These are phyloP conservation scores for Pouteria campechiana DNA, from an alignment of 179 eudicot species.

Conservation along the genomic window DNA sequence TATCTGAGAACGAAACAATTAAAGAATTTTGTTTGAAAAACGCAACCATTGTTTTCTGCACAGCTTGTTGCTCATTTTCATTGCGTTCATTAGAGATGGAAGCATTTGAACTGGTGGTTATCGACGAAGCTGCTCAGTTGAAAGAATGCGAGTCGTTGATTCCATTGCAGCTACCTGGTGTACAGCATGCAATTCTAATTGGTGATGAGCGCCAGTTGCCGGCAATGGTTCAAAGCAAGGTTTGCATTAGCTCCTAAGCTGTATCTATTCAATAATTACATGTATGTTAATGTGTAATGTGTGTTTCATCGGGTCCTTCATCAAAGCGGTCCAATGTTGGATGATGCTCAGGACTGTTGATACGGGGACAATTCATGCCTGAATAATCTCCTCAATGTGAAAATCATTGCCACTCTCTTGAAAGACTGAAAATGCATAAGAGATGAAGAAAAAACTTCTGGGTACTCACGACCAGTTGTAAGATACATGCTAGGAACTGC, in stretches of 20 bases:
- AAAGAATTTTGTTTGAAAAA: slow-evolving; percentile 32
- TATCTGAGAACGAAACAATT: not conserved
- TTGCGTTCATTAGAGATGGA: slow-evolving; percentile 7
- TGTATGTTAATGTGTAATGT: not conserved
- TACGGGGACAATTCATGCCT: no score
- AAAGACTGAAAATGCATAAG: no score
- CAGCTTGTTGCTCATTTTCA: slow-evolving; percentile 44
- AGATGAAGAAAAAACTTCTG: no score
- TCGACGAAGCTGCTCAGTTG: slow-evolving; percentile 83
- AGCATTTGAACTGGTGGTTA: slow-evolving; percentile 27
- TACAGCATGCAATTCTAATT: slow-evolving; percentile 39
- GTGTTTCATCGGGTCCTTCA: no score
- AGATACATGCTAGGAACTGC: no score
- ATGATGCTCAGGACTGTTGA: no score
- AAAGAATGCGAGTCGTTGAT: slow-evolving; percentile 76
- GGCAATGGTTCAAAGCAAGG: slow-evolving; percentile 71
- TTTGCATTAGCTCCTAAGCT: not conserved
- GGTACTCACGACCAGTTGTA: no score
- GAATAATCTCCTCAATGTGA: no score
- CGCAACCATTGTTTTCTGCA: slow-evolving; percentile 49
- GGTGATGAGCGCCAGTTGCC: slow-evolving; percentile 85
- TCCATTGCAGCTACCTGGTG: slow-evolving; percentile 44
- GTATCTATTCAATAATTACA: not conserved
- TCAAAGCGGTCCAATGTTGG: no score
- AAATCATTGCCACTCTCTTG: no score